phyloP scores from a whole-genome alignment of 1,139 yeast species.

The Yamadazyma atlantica region DNA sequence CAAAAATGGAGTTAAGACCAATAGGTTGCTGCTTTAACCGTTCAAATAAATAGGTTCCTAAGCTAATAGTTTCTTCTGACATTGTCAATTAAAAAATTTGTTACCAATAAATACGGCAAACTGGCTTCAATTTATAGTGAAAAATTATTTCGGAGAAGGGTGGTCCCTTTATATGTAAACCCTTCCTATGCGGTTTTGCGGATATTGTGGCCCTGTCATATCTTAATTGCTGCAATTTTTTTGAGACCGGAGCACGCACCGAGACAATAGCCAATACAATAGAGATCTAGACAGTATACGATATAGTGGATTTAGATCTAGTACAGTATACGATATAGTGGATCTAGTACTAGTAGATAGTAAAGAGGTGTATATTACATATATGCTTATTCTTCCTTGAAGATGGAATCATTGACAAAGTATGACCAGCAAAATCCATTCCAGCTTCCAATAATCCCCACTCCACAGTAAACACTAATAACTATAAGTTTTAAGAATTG shows the following conservation, averaged over 20 bases:
- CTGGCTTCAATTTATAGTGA: too few species aligned
- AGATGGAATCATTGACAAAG: constrained; percentile 61
- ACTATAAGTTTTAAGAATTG: constrained; percentile 81
- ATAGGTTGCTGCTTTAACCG: constrained; percentile 52
- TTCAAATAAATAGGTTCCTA: constrained; percentile 65
- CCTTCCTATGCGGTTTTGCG: neutral
- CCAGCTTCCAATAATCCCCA: constrained; percentile 89
- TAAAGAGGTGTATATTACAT: too few species aligned
- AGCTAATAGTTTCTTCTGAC: constrained; percentile 31
- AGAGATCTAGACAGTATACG: neutral
- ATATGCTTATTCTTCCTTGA: too few species aligned
- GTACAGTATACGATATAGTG: too few species aligned
- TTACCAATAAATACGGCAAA: too few species aligned
- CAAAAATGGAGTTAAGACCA: constrained; percentile 66
- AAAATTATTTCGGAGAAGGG: neutral
- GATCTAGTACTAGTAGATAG: too few species aligned
- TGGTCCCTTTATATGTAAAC: neutral
- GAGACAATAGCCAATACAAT: too few species aligned
- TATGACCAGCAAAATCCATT: constrained; percentile 86
- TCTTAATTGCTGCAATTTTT: constrained; percentile 2
- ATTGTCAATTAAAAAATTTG: constrained; percentile 5
- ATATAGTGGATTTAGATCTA: too few species aligned
- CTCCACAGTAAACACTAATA: constrained; percentile 79
- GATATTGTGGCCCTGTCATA: neutral
- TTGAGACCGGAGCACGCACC: neutral